phyloP scores from a whole-genome alignment of 192 early-diverging fungal species.

The Rhizophagus clarus region DNA sequence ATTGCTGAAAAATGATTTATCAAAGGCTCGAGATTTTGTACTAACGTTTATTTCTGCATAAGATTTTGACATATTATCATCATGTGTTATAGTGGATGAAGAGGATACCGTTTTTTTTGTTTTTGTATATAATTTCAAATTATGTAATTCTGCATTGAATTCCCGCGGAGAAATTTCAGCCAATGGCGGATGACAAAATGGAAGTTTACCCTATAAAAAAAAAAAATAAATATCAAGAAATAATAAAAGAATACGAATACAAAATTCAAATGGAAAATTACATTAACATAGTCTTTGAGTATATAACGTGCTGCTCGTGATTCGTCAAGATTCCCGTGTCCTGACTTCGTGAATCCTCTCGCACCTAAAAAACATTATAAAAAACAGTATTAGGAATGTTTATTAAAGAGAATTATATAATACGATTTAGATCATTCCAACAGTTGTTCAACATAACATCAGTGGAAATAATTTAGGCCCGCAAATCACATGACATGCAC shows the following conservation, averaged over 20 bases:
- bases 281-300: constrained; percentile 96
- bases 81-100: neutral
- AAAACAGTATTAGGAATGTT: neutral
- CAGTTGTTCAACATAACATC: no score
- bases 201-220: constrained; percentile 75
- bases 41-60: constrained; percentile 51
- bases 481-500: no score
- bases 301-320: constrained; percentile 94
- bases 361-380: constrained; percentile 67
- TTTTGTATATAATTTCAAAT: constrained; percentile 57
- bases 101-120: constrained; percentile 44
- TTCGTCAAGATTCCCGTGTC: constrained; percentile 98
- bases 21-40: constrained; percentile 55
- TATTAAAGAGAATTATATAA: neutral
- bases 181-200: constrained; percentile 90
- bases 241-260: neutral
- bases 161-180: constrained; percentile 50
- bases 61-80: constrained; percentile 53
- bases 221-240: neutral
- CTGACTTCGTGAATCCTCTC: constrained; percentile 86
- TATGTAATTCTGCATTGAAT: constrained; percentile 88
- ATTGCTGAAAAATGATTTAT: constrained; percentile 52
- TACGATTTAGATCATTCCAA: no score
- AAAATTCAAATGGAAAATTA: constrained; percentile 35
- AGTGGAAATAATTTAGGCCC: no score